phyloP scores from a whole-genome alignment of 768 basidiomycete genomes.

The Mycena latifolia region DNA sequence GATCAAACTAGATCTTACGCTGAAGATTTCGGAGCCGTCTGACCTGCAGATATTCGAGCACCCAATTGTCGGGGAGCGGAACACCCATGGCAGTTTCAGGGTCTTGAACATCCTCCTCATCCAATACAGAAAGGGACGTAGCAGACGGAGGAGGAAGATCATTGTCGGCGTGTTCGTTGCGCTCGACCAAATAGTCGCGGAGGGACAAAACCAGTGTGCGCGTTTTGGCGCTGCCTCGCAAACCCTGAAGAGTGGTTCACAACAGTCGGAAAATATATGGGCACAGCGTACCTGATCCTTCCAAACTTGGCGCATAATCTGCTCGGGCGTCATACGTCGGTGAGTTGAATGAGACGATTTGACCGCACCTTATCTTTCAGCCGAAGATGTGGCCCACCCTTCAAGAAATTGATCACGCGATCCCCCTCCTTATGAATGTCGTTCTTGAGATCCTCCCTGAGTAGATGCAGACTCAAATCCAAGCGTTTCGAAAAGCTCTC shows the following conservation, averaged over 20 bases:
- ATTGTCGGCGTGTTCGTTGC: conserved; percentile 9
- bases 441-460: conserved; percentile 38
- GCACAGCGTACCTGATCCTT: no score
- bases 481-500: conserved; percentile 23
- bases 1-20: conserved; percentile 6
- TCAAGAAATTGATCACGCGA: conserved; percentile 36
- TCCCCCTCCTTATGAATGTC: conserved; percentile 27
- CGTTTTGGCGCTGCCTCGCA: conserved; percentile 23
- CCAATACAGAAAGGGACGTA: not conserved
- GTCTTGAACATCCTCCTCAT: conserved; percentile 6
- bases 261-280: no score
- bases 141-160: not conserved
- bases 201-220: conserved; percentile 18
- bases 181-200: conserved; percentile 21
- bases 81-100: conserved; percentile 13
- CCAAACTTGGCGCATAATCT: not conserved
- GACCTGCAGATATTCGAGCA: no score
- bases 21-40: no score
- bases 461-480: conserved; percentile 34
- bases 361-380: conserved; percentile 34
- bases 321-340: no score
- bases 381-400: conserved; percentile 38
- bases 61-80: no score
- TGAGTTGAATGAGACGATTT: not conserved
- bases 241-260: not conserved